Evolutionary conservation across 108 stramenopile species (phyloP), one percentile per base, ranked within the genome.

Genomic region (Cyclotella sp.): DNA sequence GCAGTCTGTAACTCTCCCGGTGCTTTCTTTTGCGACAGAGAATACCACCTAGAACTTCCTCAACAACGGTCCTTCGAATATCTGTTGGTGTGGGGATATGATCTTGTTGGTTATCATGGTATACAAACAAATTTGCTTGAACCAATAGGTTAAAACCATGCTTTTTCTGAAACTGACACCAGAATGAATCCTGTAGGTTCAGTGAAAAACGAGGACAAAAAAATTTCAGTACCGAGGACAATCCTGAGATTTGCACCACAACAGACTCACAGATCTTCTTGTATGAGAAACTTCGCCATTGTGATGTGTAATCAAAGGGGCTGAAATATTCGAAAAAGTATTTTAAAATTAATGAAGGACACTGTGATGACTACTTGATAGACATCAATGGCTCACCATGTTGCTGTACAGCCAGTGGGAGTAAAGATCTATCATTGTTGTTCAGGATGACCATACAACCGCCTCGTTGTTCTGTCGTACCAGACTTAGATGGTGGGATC

Each of bases 391-490:
- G 26, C 55, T 27, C 55, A 58, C 55, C 62, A 47, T 63, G 60
- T n/a, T 72, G 72, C n/a, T 72, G 46, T 29, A 72, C n/a, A 30
- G 72, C 58, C 10, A 72, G 39, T 0, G 72, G 72, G 9, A n/a
- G 46, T 43, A 72, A 72, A 15, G 72, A 72, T 9, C 61, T 51
- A 9, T 21, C 4, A 42, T 52, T 49, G 16, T 72, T 39, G 3
- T 72, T 72, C 45, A 63, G 57, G 19, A 72, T 60, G 12, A 72
- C 72, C 59, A 72, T 72, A 29, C 72, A 72, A 0, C 72, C 72
- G 8, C 72, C 72, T n/a, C 72, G 27, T 39, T 72, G 72, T 41
- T 30, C 24, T 16, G 72, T 72, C 7, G 46, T 18, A 0, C 72
- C 58, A 47, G 58, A 44, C 30, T 62, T 59, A 8, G 26, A 28